These are phyloP conservation scores for Hypholoma sublateritium DNA, from an alignment of 768 basidiomycete species.

Conservation along the genomic window DNA sequence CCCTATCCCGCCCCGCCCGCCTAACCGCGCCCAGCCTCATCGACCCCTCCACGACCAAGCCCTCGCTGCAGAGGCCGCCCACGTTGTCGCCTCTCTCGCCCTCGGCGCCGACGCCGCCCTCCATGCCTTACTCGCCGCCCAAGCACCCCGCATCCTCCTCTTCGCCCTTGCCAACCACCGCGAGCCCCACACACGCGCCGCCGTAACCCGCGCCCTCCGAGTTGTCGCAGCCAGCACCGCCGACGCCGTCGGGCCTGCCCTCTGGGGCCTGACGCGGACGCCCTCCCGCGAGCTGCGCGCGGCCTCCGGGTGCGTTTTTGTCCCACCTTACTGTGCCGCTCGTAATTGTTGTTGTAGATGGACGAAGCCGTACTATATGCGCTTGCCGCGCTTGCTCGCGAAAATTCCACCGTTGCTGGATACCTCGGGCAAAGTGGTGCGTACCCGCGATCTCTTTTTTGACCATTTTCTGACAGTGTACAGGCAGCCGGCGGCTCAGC, in stretches of 20 bases:
- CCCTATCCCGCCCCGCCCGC: background rate
- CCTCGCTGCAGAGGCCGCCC: slow-evolving; percentile 70
- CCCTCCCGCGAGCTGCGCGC: background rate
- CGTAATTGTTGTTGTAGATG: slow-evolving; percentile 32
- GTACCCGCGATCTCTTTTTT: background rate
- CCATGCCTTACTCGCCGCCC: slow-evolving; percentile 50
- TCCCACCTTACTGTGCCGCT: background rate
- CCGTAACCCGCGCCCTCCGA: slow-evolving; percentile 64
- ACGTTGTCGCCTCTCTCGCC: slow-evolving; percentile 71
- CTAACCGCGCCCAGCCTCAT: background rate
- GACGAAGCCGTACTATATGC: slow-evolving; percentile 69
- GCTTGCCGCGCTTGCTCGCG: slow-evolving; percentile 63
- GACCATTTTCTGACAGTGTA: slow-evolving; percentile 4
- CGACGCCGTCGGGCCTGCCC: slow-evolving; percentile 68
- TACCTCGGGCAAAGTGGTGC: slow-evolving; percentile 41
- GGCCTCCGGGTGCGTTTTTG: slow-evolving; percentile 27
- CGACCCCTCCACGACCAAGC: slow-evolving; percentile 22
- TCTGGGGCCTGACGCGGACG: slow-evolving; percentile 51
- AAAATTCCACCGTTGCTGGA: slow-evolving; percentile 53
- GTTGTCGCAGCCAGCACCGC: slow-evolving; percentile 59
- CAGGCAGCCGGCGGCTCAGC: slow-evolving; percentile 6
- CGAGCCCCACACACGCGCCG: slow-evolving; percentile 40
- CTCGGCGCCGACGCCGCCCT: slow-evolving; percentile 67
- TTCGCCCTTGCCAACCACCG: slow-evolving; percentile 53
- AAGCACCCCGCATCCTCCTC: slow-evolving; percentile 61